A percentile compares a stretch with the other conserved stretches of the same genome.
Conservation (phyloP, 2,329 filamentous ascomycete genomes). For the Fusarium keratoplasticum region DNA sequence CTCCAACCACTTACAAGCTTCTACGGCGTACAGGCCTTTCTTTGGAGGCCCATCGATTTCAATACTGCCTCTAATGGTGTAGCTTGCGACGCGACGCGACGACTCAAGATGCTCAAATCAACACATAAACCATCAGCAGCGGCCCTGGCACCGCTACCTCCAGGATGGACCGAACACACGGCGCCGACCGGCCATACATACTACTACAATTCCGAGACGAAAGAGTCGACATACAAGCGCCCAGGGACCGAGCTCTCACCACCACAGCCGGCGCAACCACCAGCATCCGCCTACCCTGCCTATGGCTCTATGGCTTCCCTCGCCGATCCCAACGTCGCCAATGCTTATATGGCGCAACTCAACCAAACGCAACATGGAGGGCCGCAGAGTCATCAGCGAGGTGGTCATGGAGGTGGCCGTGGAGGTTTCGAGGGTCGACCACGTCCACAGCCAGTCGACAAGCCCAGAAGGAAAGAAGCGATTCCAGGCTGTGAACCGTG, state of each 20-base stretch:
- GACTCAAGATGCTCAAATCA: slow-evolving; percentile 74
- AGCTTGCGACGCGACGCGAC: slow-evolving; percentile 13
- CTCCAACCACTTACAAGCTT: too few species aligned
- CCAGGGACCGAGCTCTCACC: slow-evolving; percentile 60
- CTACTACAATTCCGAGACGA: slow-evolving; percentile 86
- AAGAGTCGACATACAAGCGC: slow-evolving; percentile 87
- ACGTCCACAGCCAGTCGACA: slow-evolving; percentile 78
- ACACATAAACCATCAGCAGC: slow-evolving; percentile 73
- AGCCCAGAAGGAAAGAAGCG: slow-evolving; percentile 80
- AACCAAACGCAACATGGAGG: slow-evolving; percentile 55
- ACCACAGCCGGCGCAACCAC: slow-evolving; percentile 41
- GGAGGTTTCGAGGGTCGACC: slow-evolving; percentile 69
- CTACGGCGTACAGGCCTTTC: neutral
- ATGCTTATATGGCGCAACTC: slow-evolving; percentile 70
- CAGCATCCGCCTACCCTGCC: slow-evolving; percentile 45
- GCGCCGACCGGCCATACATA: slow-evolving; percentile 89
- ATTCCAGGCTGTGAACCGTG: slow-evolving; percentile 89
- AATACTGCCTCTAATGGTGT: slow-evolving; percentile 21
- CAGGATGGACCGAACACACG: slow-evolving; percentile 94
- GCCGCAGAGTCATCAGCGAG: slow-evolving; percentile 46
- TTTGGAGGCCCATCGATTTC: too few species aligned
- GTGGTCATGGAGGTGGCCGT: slow-evolving; percentile 51
- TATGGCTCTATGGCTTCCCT: slow-evolving; percentile 52
- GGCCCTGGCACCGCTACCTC: slow-evolving; percentile 70
- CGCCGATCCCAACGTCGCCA: slow-evolving; percentile 67